Evolutionary conservation across 2,329 filamentous ascomycete species (phyloP).

Genomic region (Elsinoe batatas): DNA sequence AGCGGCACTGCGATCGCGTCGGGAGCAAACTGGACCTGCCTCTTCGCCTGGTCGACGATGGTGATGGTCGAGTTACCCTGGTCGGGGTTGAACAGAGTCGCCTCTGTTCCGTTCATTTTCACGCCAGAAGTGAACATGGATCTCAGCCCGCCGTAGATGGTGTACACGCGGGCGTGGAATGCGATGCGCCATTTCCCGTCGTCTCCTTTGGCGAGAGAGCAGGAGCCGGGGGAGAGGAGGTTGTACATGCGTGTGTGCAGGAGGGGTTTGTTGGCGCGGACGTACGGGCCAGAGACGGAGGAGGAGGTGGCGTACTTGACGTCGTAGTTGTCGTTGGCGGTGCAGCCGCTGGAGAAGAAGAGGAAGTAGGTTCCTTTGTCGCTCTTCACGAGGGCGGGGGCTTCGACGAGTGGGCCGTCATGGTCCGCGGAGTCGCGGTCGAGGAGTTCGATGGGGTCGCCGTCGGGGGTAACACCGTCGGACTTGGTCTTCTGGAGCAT

Average conservation of each 20-base stretch:
- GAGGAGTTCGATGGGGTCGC: conserved; percentile 21
- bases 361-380: conserved; percentile 26
- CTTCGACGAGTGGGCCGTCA: conserved; percentile 29
- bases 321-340: conserved; percentile 22
- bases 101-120: conserved; percentile 19
- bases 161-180: conserved; percentile 25
- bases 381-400: conserved; percentile 23
- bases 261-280: conserved; percentile 19
- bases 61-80: background rate
- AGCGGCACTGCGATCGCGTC: background rate
- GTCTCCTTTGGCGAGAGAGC: conserved; percentile 20
- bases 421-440: conserved; percentile 18
- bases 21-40: background rate
- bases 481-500: conserved; percentile 25
- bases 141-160: conserved; percentile 20
- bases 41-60: background rate
- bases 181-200: conserved; percentile 22
- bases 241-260: conserved; percentile 24
- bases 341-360: conserved; percentile 30
- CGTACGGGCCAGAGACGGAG: conserved; percentile 25
- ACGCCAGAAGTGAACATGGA: conserved; percentile 27
- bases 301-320: conserved; percentile 26
- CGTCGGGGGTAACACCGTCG: conserved; percentile 23
- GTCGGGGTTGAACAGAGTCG: conserved; percentile 2
- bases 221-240: conserved; percentile 26